A percentile compares a stretch with the other conserved stretches of the same genome.
phyloP scores from a whole-genome alignment of 345 rosid species.

The Gynandropsis gynandra region DNA sequence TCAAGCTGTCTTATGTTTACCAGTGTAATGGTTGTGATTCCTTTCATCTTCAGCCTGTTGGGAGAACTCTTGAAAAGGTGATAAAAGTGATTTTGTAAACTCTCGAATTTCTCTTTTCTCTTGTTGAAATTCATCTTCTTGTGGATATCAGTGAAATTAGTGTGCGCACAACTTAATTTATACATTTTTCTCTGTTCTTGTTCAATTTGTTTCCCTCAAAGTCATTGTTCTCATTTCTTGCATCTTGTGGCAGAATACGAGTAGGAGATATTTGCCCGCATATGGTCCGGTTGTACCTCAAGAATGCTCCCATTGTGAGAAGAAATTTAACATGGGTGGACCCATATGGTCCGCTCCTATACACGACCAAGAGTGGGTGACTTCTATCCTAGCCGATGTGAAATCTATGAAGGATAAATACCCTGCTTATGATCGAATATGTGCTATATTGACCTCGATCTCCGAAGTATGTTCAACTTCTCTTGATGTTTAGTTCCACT shows the following conservation, averaged over 20 bases:
- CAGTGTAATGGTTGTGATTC: slow-evolving; percentile 98
- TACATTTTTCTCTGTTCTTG: too few relatives aligned
- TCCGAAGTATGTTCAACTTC: slow-evolving; percentile 53
- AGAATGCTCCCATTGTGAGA: slow-evolving; percentile 79
- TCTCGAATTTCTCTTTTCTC: slow-evolving; percentile 1
- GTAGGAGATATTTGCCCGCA: slow-evolving; percentile 85
- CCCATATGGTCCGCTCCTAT: slow-evolving; percentile 97
- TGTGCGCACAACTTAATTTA: too few relatives aligned
- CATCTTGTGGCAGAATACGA: slow-evolving; percentile 48
- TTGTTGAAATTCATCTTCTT: neutral
- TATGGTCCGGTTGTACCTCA: slow-evolving; percentile 84
- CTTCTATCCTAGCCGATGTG: slow-evolving; percentile 54
- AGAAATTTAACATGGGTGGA: slow-evolving; percentile 93
- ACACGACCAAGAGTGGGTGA: slow-evolving; percentile 89
- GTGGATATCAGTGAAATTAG: too few relatives aligned
- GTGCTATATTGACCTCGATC: slow-evolving; percentile 75
- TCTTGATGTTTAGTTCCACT: neutral
- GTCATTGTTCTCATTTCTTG: neutral
- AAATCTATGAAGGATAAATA: slow-evolving; percentile 69
- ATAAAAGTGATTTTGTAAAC: neutral
- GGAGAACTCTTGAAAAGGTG: slow-evolving; percentile 83
- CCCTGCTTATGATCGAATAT: slow-evolving; percentile 88
- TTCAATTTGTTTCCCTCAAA: neutral
- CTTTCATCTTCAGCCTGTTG: slow-evolving; percentile 87
- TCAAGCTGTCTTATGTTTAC: slow-evolving; percentile 89